Conservation (phyloP, 2,329 filamentous ascomycete species). For the Helotiales sp. region DNA sequence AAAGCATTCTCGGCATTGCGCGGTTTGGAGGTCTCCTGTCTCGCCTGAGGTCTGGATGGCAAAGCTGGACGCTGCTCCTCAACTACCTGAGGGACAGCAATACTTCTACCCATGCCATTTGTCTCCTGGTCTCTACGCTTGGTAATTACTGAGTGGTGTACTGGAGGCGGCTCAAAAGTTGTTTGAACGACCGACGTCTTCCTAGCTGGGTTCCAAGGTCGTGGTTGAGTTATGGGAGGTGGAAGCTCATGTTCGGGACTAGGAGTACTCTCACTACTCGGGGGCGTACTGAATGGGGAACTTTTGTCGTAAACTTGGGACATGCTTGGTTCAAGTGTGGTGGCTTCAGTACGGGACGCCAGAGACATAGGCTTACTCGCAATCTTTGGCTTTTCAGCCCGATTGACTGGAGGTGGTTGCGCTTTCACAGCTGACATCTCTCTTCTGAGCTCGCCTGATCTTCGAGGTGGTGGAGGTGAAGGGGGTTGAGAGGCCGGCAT, state of each 20-base stretch:
- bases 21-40: constrained; percentile 31
- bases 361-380: constrained; percentile 35
- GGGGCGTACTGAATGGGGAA: constrained; percentile 87
- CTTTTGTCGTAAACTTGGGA: constrained; percentile 35
- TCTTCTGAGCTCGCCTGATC: constrained; percentile 59
- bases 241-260: constrained; percentile 55
- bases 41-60: constrained; percentile 46
- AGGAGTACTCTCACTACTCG: constrained; percentile 66
- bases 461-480: constrained; percentile 62
- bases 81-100: constrained; percentile 42
- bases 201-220: constrained; percentile 44
- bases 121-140: constrained; percentile 45
- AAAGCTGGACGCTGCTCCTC: constrained; percentile 49
- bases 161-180: constrained; percentile 52
- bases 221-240: constrained; percentile 49
- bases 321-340: constrained; percentile 24
- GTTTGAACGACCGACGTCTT: constrained; percentile 27
- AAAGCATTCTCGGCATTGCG: constrained; percentile 9
- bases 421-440: constrained; percentile 39
- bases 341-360: constrained; percentile 35
- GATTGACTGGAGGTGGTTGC: constrained; percentile 73
- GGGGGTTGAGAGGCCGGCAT: constrained; percentile 52
- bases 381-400: constrained; percentile 75
- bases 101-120: constrained; percentile 40
- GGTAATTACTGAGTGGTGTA: constrained; percentile 49